Base-by-base conservation (phyloP, 1,139 yeast genomes). In the Candida frijolesensis region DNA sequence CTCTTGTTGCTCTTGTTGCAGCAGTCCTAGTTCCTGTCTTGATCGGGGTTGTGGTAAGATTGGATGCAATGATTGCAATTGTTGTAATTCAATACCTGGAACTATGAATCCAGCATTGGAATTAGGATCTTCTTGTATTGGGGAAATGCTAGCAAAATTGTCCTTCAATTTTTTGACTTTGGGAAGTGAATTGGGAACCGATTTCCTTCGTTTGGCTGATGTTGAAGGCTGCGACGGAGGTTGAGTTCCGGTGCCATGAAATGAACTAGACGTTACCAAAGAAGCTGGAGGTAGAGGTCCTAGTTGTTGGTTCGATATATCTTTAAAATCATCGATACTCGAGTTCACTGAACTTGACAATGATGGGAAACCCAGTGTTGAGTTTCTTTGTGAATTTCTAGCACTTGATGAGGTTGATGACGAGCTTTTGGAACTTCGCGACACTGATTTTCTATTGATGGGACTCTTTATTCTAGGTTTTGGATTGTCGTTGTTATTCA, bases 171-270 rank as follows among this genome's bases (percentile, higher is more conserved):
- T 44, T 12, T 27, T 35, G 12, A 27, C 30, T 22, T 42, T 37
- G 8, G 34, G 33, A 16, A 44, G 12, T 16, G 46, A 6, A 37
- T 10, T 37, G 18, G 46, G 18, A 3, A 25, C 27, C 3, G 38
- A 16, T 42, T 40, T 42, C 35, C 33, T 40, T 41, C 37, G 11
- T 8, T 44, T 29, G 11, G 25, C n/a, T 35, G 43, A 48, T 29
- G 54, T 49, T 12, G 53, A 51, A 4, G 54, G 47, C 42, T 42
- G 47, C n/a, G 30, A 9, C 12, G 42, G 10, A 19, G 7, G 18
- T n/a, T 8, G 30, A n/a, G 11, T 12, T 7, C n/a, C 15, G 5
- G 27, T 19, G n/a, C 42, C 42, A 3, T 38, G 42, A n/a, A 38
- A 38, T 3, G 42, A 38, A 12, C n/a, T 38, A 11, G 42, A 38